Conservation (phyloP, 2,329 filamentous ascomycete species). For the Orbilia javanica region DNA sequence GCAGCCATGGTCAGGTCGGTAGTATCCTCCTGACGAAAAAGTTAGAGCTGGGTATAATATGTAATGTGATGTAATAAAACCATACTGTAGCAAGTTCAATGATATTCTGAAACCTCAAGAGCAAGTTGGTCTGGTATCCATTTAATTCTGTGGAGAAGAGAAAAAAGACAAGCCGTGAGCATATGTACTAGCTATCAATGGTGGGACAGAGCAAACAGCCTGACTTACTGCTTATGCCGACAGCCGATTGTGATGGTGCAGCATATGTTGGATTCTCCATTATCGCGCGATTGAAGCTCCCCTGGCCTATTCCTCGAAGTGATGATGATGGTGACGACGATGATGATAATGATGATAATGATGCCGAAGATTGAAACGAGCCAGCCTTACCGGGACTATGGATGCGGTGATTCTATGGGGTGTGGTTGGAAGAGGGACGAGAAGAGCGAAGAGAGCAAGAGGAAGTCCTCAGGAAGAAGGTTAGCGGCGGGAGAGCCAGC, state of each 20-base stretch:
- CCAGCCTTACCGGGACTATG: no score
- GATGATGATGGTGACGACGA: not conserved
- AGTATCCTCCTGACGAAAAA: conserved; percentile 66
- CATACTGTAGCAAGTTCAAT: conserved; percentile 70
- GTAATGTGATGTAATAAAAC: conserved; percentile 2
- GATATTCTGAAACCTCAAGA: conserved; percentile 69
- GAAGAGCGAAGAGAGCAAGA: no score
- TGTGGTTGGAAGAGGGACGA: not conserved
- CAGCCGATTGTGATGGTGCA: conserved; percentile 47
- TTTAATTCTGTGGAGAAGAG: conserved; percentile 22
- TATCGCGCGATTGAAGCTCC: not conserved
- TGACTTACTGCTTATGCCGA: conserved; percentile 58
- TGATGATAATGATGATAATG: not conserved
- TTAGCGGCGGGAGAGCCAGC: not conserved
- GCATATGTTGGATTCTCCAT: conserved; percentile 55
- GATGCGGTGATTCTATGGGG: conserved; percentile 8
- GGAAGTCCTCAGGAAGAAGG: no score
- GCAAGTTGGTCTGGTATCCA: conserved; percentile 46
- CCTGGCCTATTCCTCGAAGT: not conserved
- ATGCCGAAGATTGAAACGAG: no score
- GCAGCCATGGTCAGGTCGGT: conserved; percentile 71
- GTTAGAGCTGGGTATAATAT: conserved; percentile 13
- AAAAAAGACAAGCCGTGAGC: conserved; percentile 62
- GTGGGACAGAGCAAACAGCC: not conserved
- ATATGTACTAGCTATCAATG: conserved; percentile 61